phyloP scores from a whole-genome alignment of 495 filamentous ascomycete genomes.

The Talaromyces stipitatus region DNA sequence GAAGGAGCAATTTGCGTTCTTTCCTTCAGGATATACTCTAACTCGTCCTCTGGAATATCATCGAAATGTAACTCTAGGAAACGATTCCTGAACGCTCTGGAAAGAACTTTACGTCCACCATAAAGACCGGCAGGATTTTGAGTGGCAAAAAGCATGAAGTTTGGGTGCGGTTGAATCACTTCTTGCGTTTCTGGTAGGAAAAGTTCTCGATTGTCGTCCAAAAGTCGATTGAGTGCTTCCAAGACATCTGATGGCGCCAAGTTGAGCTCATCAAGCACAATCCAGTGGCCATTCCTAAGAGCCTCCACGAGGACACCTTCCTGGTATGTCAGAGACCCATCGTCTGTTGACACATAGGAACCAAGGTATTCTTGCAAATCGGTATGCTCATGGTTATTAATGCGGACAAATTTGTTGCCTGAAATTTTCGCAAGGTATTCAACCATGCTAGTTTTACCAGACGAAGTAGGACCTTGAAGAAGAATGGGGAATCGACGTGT shows the following conservation, averaged over 20 bases:
- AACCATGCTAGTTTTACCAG: slow-evolving; percentile 98
- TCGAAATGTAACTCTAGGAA: slow-evolving; percentile 98
- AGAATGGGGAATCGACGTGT: slow-evolving; percentile 88
- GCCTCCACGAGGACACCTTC: slow-evolving; percentile 94
- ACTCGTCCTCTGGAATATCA: slow-evolving; percentile 91
- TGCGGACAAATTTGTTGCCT: slow-evolving; percentile 92
- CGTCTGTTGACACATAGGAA: slow-evolving; percentile 78
- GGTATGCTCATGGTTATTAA: slow-evolving; percentile 99
- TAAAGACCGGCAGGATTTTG: slow-evolving; percentile 96
- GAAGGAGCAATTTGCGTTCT: slow-evolving; percentile 84
- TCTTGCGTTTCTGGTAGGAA: slow-evolving; percentile 97
- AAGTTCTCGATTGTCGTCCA: slow-evolving; percentile 97
- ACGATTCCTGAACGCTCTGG: slow-evolving; percentile 89
- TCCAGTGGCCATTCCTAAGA: slow-evolving; percentile 89
- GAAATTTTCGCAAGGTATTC: slow-evolving; percentile 93
- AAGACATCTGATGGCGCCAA: slow-evolving; percentile 93
- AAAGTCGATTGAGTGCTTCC: slow-evolving; percentile 86
- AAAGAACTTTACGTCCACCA: slow-evolving; percentile 86
- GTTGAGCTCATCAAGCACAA: slow-evolving; percentile 95
- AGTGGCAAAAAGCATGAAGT: slow-evolving; percentile 99
- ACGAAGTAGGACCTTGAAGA: slow-evolving; percentile 94
- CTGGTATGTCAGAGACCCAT: slow-evolving; percentile 81
- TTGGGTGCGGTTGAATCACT: slow-evolving; percentile 77
- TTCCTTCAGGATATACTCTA: slow-evolving; percentile 87
- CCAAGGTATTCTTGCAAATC: slow-evolving; percentile 97